Evolutionary conservation across 2,329 filamentous ascomycete species (phyloP), one percentile per base, ranked within the genome.

Genomic region (Aspergillus transmontanensis): DNA sequence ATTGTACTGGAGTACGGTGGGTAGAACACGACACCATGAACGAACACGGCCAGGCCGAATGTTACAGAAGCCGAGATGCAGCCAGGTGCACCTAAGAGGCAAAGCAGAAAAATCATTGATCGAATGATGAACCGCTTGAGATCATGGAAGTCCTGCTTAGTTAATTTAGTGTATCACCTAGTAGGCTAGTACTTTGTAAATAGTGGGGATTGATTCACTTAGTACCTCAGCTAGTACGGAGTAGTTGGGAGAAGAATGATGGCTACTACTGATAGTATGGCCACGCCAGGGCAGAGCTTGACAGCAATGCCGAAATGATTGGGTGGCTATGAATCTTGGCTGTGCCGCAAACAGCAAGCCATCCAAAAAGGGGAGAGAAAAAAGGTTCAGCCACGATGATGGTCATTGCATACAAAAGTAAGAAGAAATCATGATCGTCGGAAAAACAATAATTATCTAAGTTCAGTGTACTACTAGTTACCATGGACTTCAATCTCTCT

Each of bases 41-140:
- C 63, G 66, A 62, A 68, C 59, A 58, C 65, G 60, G 68, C 67
- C 58, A 59, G 36, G 50, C 19, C 21, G 48, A 51, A 32, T 51
- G 48, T 51, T 51, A 51, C 48, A 51, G 48, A 21, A 51, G 28
- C 48, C 48, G 28, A 51, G 23, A 59, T 56, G 57, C 60, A 54
- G 56, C 55, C 46, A 62, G 60, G 58, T 55, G 48, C 60, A 36
- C 60, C 55, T 56, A 58, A 62, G 60, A 59, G 59, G 46, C 26
- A 36, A 55, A 36, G 26, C 36, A 6, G 53, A 59, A 32, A 12
- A 12, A 41, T 41, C 16, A n/a, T 41, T 14, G 16, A 41, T 41
- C 39, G 19, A 41, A 30, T 57, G 45, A 48, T 48, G 45, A 26
- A 28, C 23, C 11, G 45, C 23, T 14, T 26, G 45, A 26, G 45